A percentile compares a stretch with the other conserved stretches of the same genome.
Evolutionary conservation across 2,329 filamentous ascomycete genomes (phyloP).

Genomic region (Pleomassaria siparia): DNA sequence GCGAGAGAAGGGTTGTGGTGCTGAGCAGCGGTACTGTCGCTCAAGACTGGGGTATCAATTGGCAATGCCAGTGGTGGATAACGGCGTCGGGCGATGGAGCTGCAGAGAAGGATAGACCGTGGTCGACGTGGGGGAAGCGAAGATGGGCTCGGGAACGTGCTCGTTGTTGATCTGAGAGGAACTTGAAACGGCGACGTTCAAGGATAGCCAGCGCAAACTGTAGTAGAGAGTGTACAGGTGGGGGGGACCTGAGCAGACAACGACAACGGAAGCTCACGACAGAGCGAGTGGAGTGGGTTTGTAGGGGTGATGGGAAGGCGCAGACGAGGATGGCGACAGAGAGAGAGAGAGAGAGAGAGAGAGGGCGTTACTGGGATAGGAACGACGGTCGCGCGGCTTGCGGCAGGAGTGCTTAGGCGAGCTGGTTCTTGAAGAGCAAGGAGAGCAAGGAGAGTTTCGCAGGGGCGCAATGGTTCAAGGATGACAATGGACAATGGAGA

Average conservation of each 20-base stretch:
- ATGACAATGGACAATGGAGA: not conserved
- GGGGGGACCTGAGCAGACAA: not conserved
- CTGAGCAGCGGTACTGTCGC: slow-evolving; percentile 10
- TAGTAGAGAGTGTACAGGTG: not conserved
- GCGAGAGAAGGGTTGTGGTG: slow-evolving; percentile 5
- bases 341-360: not conserved
- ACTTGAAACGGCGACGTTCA: slow-evolving; percentile 36
- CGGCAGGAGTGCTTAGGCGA: too few relatives aligned
- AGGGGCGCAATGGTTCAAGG: not conserved
- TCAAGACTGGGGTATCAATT: slow-evolving; percentile 17
- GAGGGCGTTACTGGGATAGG: not conserved
- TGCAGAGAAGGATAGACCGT: slow-evolving; percentile 9
- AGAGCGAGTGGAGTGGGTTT: not conserved
- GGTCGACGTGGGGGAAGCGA: slow-evolving; percentile 21
- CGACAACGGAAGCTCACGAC: not conserved
- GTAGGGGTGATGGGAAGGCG: not conserved
- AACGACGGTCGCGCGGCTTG: not conserved
- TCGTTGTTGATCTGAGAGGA: slow-evolving; percentile 27
- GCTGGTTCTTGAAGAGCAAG: too few relatives aligned
- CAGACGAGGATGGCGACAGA: slow-evolving; percentile 4
- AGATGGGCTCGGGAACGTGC: slow-evolving; percentile 18
- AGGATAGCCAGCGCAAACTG: not conserved
- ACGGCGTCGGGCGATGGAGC: slow-evolving; percentile 2
- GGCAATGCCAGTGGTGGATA: slow-evolving; percentile 1
- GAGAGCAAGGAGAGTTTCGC: not conserved